Evolutionary conservation across 2,329 filamentous ascomycete species (phyloP), one percentile per base, ranked within the genome.

Genomic region (Hypomyces perniciosus): DNA sequence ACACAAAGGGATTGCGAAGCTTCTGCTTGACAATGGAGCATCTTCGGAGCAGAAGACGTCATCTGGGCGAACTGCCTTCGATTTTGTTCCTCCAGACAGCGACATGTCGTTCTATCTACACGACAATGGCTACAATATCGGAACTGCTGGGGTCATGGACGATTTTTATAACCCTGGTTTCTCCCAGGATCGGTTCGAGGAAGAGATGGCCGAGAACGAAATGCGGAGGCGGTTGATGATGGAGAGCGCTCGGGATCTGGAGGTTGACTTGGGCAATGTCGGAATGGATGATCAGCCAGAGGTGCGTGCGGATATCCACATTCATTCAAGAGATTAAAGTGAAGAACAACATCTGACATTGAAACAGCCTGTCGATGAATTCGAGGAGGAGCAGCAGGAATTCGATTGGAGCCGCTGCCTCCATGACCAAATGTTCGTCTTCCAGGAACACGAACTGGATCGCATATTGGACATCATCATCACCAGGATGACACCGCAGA

Each of bases 401-500:
- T 99, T 99, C 62, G 86, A 96, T 54, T 99, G 93, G 93, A 87
- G 87, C 56, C 80, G 88, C 60, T 99, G 93, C 68, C 76, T 96
- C 44, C 90, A 96, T 65, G 93, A 99, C 66, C 93, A 99, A 67
- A 99, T 99, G 93, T 99, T 99, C 66, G 93, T 99, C 35, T 99
- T 99, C 66, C 93, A 99, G 67, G 92, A 97, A 59, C 86, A 83
- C 65, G 92, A 99, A 64, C 79, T 99, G 46, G 87, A 92, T 52
- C 84, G 86, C 52, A 96, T 99, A 62, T 79, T 99, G 58, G 88
- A 96, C 65, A 93, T 97, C 50, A 84, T 97, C 65, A 95, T 99
- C 64, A 97, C 92, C 55, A 92, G 93, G 62, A 97, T 99, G 93
- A 95, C 90, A 1, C 93, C 93, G 1, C 91, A 96, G 70, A 80